Evolutionary conservation across 2,329 filamentous ascomycete genomes (phyloP).

Genomic region (Talaromyces sp.): DNA sequence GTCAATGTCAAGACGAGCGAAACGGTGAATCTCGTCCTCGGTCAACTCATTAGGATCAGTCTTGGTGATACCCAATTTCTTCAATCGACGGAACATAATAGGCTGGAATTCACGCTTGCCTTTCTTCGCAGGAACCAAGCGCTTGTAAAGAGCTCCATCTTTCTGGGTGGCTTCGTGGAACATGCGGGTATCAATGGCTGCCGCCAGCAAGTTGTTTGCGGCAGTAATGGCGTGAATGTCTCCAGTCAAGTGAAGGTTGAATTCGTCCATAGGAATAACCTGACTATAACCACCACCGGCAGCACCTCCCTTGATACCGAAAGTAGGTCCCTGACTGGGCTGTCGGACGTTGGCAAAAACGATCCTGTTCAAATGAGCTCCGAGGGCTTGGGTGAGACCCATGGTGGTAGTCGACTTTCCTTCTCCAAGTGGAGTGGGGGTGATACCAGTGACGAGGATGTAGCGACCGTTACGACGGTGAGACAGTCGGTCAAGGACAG

Average conservation of each 20-base stretch:
- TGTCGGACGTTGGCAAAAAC: conserved; percentile 96
- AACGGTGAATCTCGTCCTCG: conserved; percentile 79
- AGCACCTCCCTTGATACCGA: conserved; percentile 97
- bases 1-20: conserved; percentile 94
- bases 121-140: conserved; percentile 85
- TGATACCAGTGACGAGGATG: conserved; percentile 91
- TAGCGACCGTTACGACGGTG: conserved; percentile 89
- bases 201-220: conserved; percentile 93
- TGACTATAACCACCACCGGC: conserved; percentile 97
- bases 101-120: conserved; percentile 82
- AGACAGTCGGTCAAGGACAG: conserved; percentile 74
- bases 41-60: conserved; percentile 88
- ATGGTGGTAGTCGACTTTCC: conserved; percentile 98
- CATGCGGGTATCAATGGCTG: conserved; percentile 95
- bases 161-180: conserved; percentile 97
- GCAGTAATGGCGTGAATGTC: conserved; percentile 97
- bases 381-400: conserved; percentile 87
- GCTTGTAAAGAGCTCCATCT: conserved; percentile 79
- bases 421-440: conserved; percentile 91
- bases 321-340: conserved; percentile 94
- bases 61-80: conserved; percentile 95
- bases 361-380: conserved; percentile 80
- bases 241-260: conserved; percentile 95
- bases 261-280: conserved; percentile 99
- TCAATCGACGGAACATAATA: conserved; percentile 86